These are phyloP conservation scores for Malus orientalis DNA, from an alignment of 306 rosid species.

Conservation along the genomic window DNA sequence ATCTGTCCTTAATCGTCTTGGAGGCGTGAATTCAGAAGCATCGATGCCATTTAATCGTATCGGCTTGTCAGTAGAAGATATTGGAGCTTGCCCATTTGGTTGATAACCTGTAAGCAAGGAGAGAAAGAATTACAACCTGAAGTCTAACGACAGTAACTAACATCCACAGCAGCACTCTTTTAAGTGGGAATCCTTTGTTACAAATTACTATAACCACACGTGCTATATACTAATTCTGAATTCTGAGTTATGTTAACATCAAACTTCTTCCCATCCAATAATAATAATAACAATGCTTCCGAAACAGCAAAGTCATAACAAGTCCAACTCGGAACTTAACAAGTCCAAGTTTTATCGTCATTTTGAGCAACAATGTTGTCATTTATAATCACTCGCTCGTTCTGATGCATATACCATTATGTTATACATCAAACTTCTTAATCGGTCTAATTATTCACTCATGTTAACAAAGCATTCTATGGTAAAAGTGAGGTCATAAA, in stretches of 20 bases:
- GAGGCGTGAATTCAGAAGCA: conserved; percentile 36
- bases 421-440: not conserved
- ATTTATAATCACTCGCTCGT: not conserved
- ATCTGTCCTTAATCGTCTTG: conserved; percentile 43
- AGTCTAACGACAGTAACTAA: not conserved
- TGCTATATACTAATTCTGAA: too few species aligned
- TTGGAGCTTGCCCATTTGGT: conserved; percentile 44
- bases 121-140: not conserved
- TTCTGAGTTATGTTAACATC: too few species aligned
- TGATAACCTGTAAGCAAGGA: conserved; percentile 32
- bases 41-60: conserved; percentile 23
- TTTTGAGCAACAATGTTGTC: not conserved
- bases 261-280: too few species aligned
- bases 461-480: not conserved
- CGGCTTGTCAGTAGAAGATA: conserved; percentile 34
- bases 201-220: not conserved
- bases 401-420: not conserved
- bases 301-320: too few species aligned
- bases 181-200: not conserved
- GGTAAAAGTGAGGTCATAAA: too few species aligned
- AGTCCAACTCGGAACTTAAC: not conserved
- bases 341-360: not conserved
- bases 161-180: not conserved
- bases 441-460: not conserved
- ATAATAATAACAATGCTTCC: too few species aligned